phyloP scores from a whole-genome alignment of 768 basidiomycete species.

The Pulveroboletus sp. region DNA sequence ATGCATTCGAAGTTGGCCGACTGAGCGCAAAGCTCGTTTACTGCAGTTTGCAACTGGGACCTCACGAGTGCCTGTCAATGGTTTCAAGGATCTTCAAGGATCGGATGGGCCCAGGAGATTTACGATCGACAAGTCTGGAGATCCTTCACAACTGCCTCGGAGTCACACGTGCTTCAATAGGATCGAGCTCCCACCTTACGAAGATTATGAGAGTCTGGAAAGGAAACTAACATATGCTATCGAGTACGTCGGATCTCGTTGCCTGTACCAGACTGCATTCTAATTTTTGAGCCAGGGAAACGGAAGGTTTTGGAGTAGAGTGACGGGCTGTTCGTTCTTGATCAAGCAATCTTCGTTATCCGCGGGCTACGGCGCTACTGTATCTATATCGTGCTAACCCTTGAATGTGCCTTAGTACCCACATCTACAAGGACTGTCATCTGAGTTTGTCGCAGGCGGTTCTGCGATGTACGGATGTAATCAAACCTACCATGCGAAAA shows the following conservation, averaged over 20 bases:
- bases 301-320: constrained; percentile 71
- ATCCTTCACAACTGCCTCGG: constrained; percentile 80
- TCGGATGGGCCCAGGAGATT: constrained; percentile 90
- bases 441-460: neutral
- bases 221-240: constrained; percentile 81
- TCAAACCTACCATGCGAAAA: constrained; percentile 1
- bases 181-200: constrained; percentile 84
- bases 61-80: constrained; percentile 84
- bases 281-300: constrained; percentile 47
- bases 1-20: constrained; percentile 83
- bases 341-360: constrained; percentile 1
- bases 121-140: constrained; percentile 93
- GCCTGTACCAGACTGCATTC: neutral
- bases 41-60: constrained; percentile 88
- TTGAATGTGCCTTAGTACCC: neutral
- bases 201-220: constrained; percentile 82
- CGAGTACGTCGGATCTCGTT: constrained; percentile 47
- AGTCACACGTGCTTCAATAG: constrained; percentile 94
- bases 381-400: constrained; percentile 15
- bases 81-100: constrained; percentile 92
- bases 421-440: constrained; percentile 1
- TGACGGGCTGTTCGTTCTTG: constrained; percentile 23
- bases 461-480: neutral
- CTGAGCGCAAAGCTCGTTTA: constrained; percentile 81
- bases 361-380: neutral